Evolutionary conservation across 2,329 filamentous ascomycete genomes (phyloP), one percentile per base, ranked within the genome.

Genomic region (Fusarium lyarnte): DNA sequence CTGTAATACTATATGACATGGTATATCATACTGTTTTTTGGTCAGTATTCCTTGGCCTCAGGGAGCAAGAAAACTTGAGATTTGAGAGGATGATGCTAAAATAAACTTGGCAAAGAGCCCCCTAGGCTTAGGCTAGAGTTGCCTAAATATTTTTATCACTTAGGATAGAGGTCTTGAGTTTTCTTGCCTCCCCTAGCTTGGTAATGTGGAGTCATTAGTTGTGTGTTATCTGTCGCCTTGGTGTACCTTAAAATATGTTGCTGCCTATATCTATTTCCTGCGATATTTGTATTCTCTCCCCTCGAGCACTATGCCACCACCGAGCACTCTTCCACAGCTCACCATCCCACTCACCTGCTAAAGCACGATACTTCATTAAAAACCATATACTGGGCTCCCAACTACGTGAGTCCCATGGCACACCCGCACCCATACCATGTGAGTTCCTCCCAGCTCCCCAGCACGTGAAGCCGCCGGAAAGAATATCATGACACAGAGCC

Each of bases 371-470:
- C 69, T 85, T 85, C 43, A 81, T 79, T 42, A 85, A 59, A 66
- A 85, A 85, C 84, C 83, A 85, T 5, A 77, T 69, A 60, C 79
- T 80, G 5, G 81, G 83, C 65, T 85, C 84, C 84, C 84, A 85
- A 63, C 82, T 83, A 17, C 84, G 79, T 39, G 77, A 76, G 59
- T 84, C 84, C 84, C 84, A 85, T 1, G 84, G 81, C n/a, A 83
- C 80, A 21, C 81, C 80, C 9, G 81, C 80, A 19, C 75, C 70
- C 76, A 82, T 81, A 31, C 77, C 77, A 19, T 71, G 41, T 36
- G 58, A 59, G 54, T 72, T 77, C 25, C 73, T 78, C 39, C 77
- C 73, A 31, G 78, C 75, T 10, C 82, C 82, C 81, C 82, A 84
- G 68, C 82, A 83, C 11, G 81, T 70, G 49, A 84, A 66, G 7